Evolutionary conservation across 2,329 filamentous ascomycete species (phyloP), one percentile per base, ranked within the genome.

Genomic region (Phialophora tarda): DNA sequence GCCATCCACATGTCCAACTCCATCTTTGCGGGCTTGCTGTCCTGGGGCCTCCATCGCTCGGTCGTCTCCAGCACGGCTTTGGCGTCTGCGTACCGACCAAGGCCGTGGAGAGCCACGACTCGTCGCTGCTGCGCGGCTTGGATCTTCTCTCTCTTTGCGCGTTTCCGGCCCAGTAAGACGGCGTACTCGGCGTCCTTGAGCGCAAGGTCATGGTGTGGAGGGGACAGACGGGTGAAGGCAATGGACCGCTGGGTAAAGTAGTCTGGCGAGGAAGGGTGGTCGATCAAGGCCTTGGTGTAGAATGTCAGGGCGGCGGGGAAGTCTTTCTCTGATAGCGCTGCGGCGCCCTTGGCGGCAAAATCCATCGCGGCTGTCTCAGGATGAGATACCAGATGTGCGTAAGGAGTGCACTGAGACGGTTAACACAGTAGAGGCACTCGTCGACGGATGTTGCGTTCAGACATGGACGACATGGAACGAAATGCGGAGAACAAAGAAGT

Each of bases 241-340:
- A 89, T 92, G 4, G 92, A 91, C 23, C 94, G 91, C 71, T 90
- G 88, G 69, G 95, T 86, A 69, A 94, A 89, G 86, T 95, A 97
- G 57, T 85, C 80, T 1, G 92, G 90, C 2, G 91, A 92, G 47
- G 82, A 82, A 0, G 89, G 88, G 12, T 83, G 83, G 67, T 86
- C 80, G 38, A 78, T 73, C 28, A 96, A 82, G 6, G 91, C 92
- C 47, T 81, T 78, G 7, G 89, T 90, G 69, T 90, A 89, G 72
- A 88, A 85, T 41, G 81, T 77, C 71, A 97, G 86, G 53, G 91
- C 93, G 55, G 84, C 82, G 4, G 84, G 80, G 77, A 87, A 94
- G 67, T 93, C 84, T 59, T 84, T 84, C 8, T 79, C 81, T 30
- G 86, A 80, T 64, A 92, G 83, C 63, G 92, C 86, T 68, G 82